Conservation (phyloP, 371 early-diverging fungal species). For the Apophysomyces trapeziformis region DNA sequence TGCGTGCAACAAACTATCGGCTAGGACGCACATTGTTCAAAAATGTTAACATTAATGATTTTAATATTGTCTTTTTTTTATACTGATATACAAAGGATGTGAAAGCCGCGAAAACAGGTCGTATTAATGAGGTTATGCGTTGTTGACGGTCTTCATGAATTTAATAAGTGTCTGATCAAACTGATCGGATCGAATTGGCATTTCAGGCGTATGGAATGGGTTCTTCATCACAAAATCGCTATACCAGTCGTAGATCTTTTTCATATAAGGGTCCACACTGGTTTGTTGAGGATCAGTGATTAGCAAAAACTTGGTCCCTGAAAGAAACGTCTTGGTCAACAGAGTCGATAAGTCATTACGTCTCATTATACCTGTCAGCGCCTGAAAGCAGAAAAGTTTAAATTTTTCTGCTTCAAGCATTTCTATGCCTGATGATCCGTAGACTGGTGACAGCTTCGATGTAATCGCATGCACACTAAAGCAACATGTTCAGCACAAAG, state of each 20-base stretch:
- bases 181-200: slow-evolving; percentile 97
- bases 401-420: slow-evolving; percentile 91
- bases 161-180: slow-evolving; percentile 86
- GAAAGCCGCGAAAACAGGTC: slow-evolving; percentile 1
- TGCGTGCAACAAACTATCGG: too few species aligned
- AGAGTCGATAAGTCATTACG: not conserved
- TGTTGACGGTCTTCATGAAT: slow-evolving; percentile 59
- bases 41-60: too few species aligned
- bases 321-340: not conserved
- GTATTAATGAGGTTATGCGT: not conserved
- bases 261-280: slow-evolving; percentile 74
- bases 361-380: slow-evolving; percentile 78
- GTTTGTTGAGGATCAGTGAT: slow-evolving; percentile 80
- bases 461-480: slow-evolving; percentile 95
- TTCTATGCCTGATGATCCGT: slow-evolving; percentile 84
- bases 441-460: slow-evolving; percentile 88
- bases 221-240: slow-evolving; percentile 98
- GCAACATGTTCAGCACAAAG: not conserved
- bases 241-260: slow-evolving; percentile 87
- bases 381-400: slow-evolving; percentile 90
- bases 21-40: too few species aligned
- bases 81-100: not conserved
- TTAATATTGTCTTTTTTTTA: not conserved
- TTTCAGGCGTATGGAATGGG: slow-evolving; percentile 98
- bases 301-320: slow-evolving; percentile 94